Evolutionary conservation across 768 basidiomycete genomes (phyloP).

Genomic region (Sarcodon aspratus): DNA sequence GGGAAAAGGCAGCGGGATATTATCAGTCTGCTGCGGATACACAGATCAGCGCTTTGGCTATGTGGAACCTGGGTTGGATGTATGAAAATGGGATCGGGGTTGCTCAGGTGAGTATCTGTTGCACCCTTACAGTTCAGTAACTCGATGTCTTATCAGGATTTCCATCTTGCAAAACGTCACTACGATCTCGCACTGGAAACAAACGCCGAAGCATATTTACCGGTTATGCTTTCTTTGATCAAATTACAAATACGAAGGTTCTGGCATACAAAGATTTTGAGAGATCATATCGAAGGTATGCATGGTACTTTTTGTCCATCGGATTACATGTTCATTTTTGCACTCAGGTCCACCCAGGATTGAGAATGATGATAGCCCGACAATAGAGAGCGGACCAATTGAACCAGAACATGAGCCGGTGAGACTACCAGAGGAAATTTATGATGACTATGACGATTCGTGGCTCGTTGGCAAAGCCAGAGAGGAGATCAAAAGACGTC

Average conservation of each 20-base stretch:
- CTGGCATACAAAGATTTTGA: slow-evolving; percentile 57
- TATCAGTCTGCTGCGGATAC: slow-evolving; percentile 94
- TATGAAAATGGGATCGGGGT: slow-evolving; percentile 95
- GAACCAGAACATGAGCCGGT: neutral
- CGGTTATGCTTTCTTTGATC: slow-evolving; percentile 70
- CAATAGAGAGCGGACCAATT: neutral
- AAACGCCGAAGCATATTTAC: slow-evolving; percentile 81
- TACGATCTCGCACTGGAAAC: slow-evolving; percentile 87
- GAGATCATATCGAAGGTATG: slow-evolving; percentile 13
- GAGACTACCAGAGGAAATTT: slow-evolving; percentile 14
- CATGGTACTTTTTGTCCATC: neutral
- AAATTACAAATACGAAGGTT: slow-evolving; percentile 77
- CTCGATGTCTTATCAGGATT: slow-evolving; percentile 45
- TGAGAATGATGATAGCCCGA: neutral
- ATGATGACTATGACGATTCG: slow-evolving; percentile 39
- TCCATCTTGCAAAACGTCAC: slow-evolving; percentile 91
- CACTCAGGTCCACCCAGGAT: neutral
- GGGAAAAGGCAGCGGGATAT: slow-evolving; percentile 87
- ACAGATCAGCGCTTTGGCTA: slow-evolving; percentile 84
- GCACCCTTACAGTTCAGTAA: neutral
- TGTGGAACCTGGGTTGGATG: slow-evolving; percentile 99
- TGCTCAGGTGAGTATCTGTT: slow-evolving; percentile 43
- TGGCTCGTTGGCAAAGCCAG: slow-evolving; percentile 82
- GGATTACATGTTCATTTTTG: neutral
- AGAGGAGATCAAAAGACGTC: slow-evolving; percentile 61